A percentile compares a stretch with the other conserved stretches of the same genome.
Conservation (phyloP, 176 grass and related monocot species). For the Carex pumila region DNA sequence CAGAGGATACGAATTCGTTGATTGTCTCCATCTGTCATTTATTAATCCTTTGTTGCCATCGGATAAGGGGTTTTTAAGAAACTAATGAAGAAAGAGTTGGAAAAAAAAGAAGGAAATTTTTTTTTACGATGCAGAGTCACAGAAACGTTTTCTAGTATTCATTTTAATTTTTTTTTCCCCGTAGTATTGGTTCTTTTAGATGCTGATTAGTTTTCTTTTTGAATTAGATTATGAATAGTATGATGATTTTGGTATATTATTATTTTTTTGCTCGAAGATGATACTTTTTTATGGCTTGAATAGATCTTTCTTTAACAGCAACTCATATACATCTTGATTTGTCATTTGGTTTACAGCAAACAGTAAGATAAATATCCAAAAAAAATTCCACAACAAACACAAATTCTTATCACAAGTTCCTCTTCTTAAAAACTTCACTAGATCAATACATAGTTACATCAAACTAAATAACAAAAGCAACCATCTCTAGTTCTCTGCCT, state of each 20-base stretch:
- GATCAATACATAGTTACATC: neutral
- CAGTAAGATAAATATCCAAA: too few species aligned
- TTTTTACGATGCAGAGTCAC: too few species aligned
- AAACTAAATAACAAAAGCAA: neutral
- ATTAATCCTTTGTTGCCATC: too few species aligned
- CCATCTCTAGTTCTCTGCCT: neutral
- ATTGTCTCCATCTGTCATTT: too few species aligned
- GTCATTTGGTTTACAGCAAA: neutral
- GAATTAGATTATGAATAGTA: neutral
- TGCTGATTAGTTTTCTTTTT: neutral
- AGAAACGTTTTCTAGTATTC: too few species aligned
- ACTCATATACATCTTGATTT: too few species aligned
- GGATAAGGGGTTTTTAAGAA: too few species aligned
- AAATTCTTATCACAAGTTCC: neutral
- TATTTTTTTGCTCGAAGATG: neutral
- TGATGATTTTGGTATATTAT: neutral
- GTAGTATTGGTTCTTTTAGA: neutral
- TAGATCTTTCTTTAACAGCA: too few species aligned
- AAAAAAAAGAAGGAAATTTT: too few species aligned
- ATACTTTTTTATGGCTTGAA: neutral
- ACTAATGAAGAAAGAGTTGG: too few species aligned
- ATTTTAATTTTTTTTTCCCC: too few species aligned
- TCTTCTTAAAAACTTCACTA: neutral
- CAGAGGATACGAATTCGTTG: too few species aligned
- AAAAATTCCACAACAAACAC: neutral